Base-by-base conservation (phyloP, 306 rosid species). In the Lithocarpus polystachyus region DNA sequence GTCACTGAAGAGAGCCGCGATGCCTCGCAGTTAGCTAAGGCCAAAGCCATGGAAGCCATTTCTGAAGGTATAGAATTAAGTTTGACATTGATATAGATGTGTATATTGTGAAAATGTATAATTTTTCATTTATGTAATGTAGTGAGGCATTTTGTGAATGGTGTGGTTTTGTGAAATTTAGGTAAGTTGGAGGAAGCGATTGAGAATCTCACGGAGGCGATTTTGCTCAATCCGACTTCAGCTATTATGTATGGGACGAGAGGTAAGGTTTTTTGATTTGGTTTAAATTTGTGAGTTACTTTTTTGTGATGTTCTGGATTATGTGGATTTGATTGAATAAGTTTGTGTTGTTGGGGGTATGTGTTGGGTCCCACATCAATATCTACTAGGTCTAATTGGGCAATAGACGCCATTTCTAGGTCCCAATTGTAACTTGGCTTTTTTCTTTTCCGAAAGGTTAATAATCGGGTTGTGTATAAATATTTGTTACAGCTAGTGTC, bases 201-300 rank as follows among this genome's bases (percentile, higher is more conserved):
- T 60, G 89, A 91, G 79, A 86, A 56, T 76, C 89, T 93, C 65
- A 91, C 97, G 0, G 89, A 91, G 79, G 97, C 98, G 5, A 91
- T 93, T 81, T 84, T 70, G 76, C 93, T 93, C 62, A 93, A 93
- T 76, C 97, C 98, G 15, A 86, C 89, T 19, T 93, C 98, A 6
- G 97, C 98, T 19, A 93, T 93, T 55, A 93, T 93, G 98, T 93
- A 93, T 74, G 95, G 77, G 12, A 90, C 93, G 29, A 90, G 98
- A 91, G 98, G 98, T 93, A 70, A 54, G 79, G 4, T 64, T 68
- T 82, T 12, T 45, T 17, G 53, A 15, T n/a, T 74, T 35, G 51
- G 45, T 59, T 68, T 54, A 52, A 43, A n/a, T 40, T 52, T 57
- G 3, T 71, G 56, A 33, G 54, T 2, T 45, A 10, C 17, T 71